phyloP scores from a whole-genome alignment of 495 filamentous ascomycete genomes.

The Bombardia bombarda region DNA sequence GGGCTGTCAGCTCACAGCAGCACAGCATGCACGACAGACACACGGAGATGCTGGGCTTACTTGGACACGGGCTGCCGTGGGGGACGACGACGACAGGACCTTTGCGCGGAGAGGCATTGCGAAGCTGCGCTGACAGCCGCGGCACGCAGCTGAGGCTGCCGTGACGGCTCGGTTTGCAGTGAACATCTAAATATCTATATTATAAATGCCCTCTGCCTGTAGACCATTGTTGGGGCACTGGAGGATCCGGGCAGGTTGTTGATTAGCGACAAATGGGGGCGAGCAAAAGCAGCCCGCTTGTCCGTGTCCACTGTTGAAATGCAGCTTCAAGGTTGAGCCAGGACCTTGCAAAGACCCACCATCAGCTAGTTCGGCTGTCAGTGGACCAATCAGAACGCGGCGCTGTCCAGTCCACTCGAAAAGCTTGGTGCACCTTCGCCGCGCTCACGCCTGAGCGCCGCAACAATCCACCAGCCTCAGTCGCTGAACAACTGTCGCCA shows the following conservation, averaged over 20 bases:
- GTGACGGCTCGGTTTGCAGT: conserved; percentile 31
- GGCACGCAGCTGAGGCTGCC: conserved; percentile 29
- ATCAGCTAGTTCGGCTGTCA: too few relatives aligned
- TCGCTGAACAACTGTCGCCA: too few relatives aligned
- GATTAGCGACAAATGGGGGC: too few relatives aligned
- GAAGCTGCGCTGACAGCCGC: conserved; percentile 24
- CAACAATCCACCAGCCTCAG: background rate
- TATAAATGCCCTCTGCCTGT: conserved; percentile 1
- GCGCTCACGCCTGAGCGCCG: background rate
- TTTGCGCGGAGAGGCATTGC: conserved; percentile 87
- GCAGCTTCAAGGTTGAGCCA: background rate
- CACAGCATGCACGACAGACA: background rate
- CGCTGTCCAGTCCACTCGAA: background rate
- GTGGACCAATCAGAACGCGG: background rate
- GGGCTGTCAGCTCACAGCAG: background rate
- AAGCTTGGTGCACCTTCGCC: background rate
- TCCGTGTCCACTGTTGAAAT: too few relatives aligned
- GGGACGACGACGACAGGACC: conserved; percentile 59
- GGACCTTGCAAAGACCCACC: background rate
- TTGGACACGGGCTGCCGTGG: conserved; percentile 45
- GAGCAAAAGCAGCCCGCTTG: too few relatives aligned
- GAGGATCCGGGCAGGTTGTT: too few relatives aligned
- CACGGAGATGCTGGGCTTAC: conserved; percentile 22
- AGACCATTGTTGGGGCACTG: conserved; percentile 5
- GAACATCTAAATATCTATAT: conserved; percentile 30